Conservation (phyloP, 2,329 filamentous ascomycete species). For the Chrysoporthe puriensis region DNA sequence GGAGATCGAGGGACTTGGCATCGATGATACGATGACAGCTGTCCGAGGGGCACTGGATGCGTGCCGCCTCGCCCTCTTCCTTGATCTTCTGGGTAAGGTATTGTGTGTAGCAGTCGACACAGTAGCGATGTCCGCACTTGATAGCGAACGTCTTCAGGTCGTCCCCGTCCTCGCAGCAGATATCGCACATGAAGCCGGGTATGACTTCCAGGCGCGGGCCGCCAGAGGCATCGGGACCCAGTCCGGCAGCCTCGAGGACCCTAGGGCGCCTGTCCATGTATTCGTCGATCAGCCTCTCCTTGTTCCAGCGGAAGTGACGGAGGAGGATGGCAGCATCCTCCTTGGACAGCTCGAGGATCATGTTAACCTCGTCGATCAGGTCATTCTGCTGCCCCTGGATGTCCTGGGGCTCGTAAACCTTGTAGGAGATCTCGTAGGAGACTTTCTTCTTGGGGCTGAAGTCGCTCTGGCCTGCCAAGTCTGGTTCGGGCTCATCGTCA, state of each 20-base stretch:
- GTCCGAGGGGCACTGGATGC: constrained; percentile 90
- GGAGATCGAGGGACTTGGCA: constrained; percentile 80
- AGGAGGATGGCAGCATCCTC: constrained; percentile 91
- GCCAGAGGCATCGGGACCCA: constrained; percentile 66
- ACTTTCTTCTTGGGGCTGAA: constrained; percentile 72
- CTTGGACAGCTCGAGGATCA: constrained; percentile 84
- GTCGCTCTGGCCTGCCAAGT: constrained; percentile 61
- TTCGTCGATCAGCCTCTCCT: constrained; percentile 89
- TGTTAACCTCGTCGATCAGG: constrained; percentile 87
- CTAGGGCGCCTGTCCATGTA: constrained; percentile 90
- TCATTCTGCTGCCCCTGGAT: constrained; percentile 85
- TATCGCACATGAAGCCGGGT: constrained; percentile 85
- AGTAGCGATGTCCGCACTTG: constrained; percentile 94
- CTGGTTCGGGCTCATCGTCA: constrained; percentile 59
- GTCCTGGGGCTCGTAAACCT: constrained; percentile 76
- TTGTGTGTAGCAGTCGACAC: constrained; percentile 87
- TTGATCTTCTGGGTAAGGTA: constrained; percentile 93
- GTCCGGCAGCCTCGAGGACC: constrained; percentile 81
- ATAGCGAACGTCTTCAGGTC: constrained; percentile 85
- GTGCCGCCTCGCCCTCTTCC: constrained; percentile 91
- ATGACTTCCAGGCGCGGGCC: constrained; percentile 72
- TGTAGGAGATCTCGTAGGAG: constrained; percentile 83
- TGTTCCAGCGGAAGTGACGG: constrained; percentile 92
- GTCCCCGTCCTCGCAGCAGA: constrained; percentile 88
- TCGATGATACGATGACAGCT: constrained; percentile 90